Conservation (phyloP, 352 stramenopile genomes). For the Phytopythium montanum region DNA sequence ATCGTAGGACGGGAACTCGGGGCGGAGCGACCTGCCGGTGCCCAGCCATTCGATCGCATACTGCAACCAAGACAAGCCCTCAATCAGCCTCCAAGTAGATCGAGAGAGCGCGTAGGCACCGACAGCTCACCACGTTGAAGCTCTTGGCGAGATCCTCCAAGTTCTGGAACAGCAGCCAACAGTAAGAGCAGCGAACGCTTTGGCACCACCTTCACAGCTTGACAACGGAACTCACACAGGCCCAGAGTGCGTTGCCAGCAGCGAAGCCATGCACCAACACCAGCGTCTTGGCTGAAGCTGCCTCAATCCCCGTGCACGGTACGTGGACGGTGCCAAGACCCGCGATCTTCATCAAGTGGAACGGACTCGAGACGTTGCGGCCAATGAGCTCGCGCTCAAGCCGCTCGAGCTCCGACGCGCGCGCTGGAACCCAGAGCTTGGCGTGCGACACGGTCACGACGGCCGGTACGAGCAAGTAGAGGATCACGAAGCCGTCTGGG, state of each 20-base stretch:
- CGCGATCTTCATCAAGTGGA: conserved; percentile 47
- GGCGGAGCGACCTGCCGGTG: conserved; percentile 55
- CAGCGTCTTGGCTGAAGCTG: conserved; percentile 25
- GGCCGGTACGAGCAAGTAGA: conserved; percentile 30
- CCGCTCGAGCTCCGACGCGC: conserved; percentile 40
- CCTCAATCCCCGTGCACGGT: conserved; percentile 32
- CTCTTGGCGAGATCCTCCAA: conserved; percentile 50
- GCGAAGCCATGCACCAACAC: conserved; percentile 67
- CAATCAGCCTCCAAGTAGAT: neutral
- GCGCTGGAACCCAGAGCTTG: conserved; percentile 44
- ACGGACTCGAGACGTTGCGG: conserved; percentile 35
- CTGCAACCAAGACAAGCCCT: conserved; percentile 12
- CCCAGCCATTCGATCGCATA: conserved; percentile 74
- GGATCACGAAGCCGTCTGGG: conserved; percentile 22
- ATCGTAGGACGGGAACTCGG: conserved; percentile 49
- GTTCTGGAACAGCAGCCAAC: conserved; percentile 30
- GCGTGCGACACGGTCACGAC: conserved; percentile 31
- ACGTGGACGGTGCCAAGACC: conserved; percentile 60
- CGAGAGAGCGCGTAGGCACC: neutral
- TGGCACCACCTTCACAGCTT: neutral
- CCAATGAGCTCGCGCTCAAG: conserved; percentile 44
- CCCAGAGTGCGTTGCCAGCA: conserved; percentile 63
- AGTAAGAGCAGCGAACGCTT: neutral
- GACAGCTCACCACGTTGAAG: conserved; percentile 47
- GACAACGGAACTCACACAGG: conserved; percentile 33